phyloP scores from a whole-genome alignment of 345 rosid genomes.

The Bruguiera gymnorhiza region DNA sequence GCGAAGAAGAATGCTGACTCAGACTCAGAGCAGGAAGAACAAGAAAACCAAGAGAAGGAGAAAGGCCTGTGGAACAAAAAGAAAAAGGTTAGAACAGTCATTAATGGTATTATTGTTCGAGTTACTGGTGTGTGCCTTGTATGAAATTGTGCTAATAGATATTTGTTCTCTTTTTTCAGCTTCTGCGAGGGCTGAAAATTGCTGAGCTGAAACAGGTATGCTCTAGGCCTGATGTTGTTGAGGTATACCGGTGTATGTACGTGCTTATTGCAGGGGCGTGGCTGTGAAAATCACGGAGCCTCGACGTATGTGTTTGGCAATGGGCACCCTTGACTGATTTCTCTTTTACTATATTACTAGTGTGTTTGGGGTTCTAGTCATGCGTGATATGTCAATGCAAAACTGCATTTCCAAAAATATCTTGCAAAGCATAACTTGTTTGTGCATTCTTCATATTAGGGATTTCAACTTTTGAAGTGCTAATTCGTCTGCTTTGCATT shows the following conservation, averaged over 20 bases:
- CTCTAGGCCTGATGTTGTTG: slow-evolving; percentile 98
- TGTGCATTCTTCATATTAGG: slow-evolving; percentile 23
- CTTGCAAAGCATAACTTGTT: background rate
- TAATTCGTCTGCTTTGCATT: slow-evolving; percentile 54
- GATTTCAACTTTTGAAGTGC: slow-evolving; percentile 25
- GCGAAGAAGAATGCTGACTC: slow-evolving; percentile 62
- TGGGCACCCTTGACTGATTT: slow-evolving; percentile 46
- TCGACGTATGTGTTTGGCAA: slow-evolving; percentile 91
- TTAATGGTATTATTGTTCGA: background rate
- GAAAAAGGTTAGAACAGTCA: slow-evolving; percentile 53
- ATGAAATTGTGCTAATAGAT: background rate
- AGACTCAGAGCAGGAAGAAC: slow-evolving; percentile 77
- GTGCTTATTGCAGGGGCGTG: slow-evolving; percentile 99
- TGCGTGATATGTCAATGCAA: slow-evolving; percentile 21
- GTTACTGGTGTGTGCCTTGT: background rate
- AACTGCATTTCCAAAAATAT: background rate
- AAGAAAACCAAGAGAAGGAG: slow-evolving; percentile 65
- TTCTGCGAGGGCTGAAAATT: slow-evolving; percentile 85
- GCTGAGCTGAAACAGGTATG: slow-evolving; percentile 89
- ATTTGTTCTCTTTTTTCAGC: slow-evolving; percentile 41
- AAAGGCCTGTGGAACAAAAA: slow-evolving; percentile 81
- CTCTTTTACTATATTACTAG: slow-evolving; percentile 31
- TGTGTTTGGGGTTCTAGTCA: slow-evolving; percentile 43
- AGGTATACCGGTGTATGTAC: slow-evolving; percentile 63
- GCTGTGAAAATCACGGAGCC: slow-evolving; percentile 91